Base-by-base conservation (phyloP, 148 eudicot genomes). In the Rhododendron mucronatum region DNA sequence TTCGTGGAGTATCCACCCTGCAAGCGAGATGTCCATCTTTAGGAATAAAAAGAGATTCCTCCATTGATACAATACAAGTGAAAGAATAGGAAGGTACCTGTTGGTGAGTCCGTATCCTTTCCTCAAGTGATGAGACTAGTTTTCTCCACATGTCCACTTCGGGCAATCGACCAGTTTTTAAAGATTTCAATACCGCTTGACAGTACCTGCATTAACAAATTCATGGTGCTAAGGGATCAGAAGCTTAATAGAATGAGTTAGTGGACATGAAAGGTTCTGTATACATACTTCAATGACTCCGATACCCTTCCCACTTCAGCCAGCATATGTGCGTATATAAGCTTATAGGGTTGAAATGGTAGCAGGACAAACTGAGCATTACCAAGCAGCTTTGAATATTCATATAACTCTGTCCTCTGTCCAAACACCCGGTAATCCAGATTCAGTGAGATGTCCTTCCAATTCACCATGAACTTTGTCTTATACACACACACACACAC, bases 231-330 rank as follows among this genome's bases (percentile, higher is more conserved):
- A 80, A 89, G 90, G 82, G 67, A 82, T 50, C 81, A 61, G 59
- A 63, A 75, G 75, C 18, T 61, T 33, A 85, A 67, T 7, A 74
- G 45, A 80, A 87, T 39, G n/a, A 50, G n/a, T 59, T 13, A 87
- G 35, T 81, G 51, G 35, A 37, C 41, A 41, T 23, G 76, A 50
- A n/a, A 84, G 76, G 50, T n/a, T 47, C 35, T 44, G 76, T 37
- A 67, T 20, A 82, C 95, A 50, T 96, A 96, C 98, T 96, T 96
- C 87, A 95, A 82, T 39, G 98, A 92, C 78, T 96, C 98, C 35
- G 98, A 87, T 59, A 95, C 30, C 86, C 91, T 96, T 78, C 98
- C 98, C 85, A 96, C 95, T 93, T 96, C 98, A 30, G 98, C 98
- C 91, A 96, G 87, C 98, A 96, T 96, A 83, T 85, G 82, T 50